Evolutionary conservation across 768 basidiomycete genomes (phyloP), one percentile per base, ranked within the genome.

Genomic region (Pleurotus pulmonarius): DNA sequence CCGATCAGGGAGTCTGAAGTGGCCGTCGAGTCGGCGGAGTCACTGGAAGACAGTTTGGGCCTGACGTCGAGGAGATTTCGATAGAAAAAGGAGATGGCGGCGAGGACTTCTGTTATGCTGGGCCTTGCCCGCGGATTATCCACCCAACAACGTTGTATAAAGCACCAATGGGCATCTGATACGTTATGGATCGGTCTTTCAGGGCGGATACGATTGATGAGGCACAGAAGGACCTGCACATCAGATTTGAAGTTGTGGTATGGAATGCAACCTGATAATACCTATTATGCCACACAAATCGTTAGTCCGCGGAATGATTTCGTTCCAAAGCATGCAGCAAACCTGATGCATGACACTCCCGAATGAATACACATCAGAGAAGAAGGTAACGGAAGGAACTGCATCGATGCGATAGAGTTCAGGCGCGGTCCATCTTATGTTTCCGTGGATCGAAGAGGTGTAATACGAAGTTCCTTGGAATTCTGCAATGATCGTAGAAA

Each of bases 271-370:
- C 58, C 58, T 8, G 58, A 48, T 16, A 59, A 26, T 13, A 55
- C 55, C 58, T 59, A 29, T 16, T 26, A 34, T 15, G 24, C 13
- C 39, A 52, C 20, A 37, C 12, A n/a, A 45, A 16, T 38, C 8
- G 13, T 24, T 15, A 20, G 15, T 26, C n/a, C 24, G 26, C n/a
- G 20, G 7, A 46, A 44, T 44, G n/a, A n/a, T 44, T 22, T 44
- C 13, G 29, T 34, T 34, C 11, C 29, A 34, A 34, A 34, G 29
- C 29, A 34, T 54, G 37, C 15, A 18, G 46, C 39, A 38, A 20
- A 58, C 57, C 57, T 58, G 57, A 11, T 41, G 29, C 24, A 47
- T 58, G 20, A 58, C 57, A 53, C 57, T 53, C 26, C 57, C 57
- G 26, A 58, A 54, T n/a, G 57, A 58, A 45, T 58, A 58, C 12